These are phyloP conservation scores for Podaxis sp. DNA, from an alignment of 768 basidiomycete genomes.

Conservation along the genomic window DNA sequence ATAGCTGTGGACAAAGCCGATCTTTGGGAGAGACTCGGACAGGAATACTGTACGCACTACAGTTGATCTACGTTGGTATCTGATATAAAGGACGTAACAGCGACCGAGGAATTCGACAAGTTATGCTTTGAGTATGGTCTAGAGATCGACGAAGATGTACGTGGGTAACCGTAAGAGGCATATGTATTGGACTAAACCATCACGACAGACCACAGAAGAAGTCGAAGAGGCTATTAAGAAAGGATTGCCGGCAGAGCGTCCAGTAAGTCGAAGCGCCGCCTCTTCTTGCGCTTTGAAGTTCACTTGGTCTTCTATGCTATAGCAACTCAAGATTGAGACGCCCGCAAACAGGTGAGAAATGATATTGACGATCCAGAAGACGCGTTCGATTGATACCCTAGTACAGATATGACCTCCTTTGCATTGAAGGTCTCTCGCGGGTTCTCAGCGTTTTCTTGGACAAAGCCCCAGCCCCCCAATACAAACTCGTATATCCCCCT, in stretches of 20 bases:
- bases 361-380: neutral
- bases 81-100: conserved; percentile 39
- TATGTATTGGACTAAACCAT: conserved; percentile 4
- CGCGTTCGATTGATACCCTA: neutral
- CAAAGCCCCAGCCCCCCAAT: conserved; percentile 63
- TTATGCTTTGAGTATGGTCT: conserved; percentile 97
- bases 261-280: conserved; percentile 45
- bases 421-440: conserved; percentile 93
- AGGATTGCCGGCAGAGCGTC: conserved; percentile 81
- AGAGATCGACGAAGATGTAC: conserved; percentile 96
- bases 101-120: conserved; percentile 91
- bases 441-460: conserved; percentile 83
- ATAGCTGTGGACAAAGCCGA: conserved; percentile 94
- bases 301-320: conserved; percentile 9
- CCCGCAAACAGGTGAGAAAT: conserved; percentile 87
- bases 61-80: neutral
- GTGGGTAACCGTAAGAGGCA: conserved; percentile 26
- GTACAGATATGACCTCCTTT: conserved; percentile 91
- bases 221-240: conserved; percentile 81
- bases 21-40: conserved; percentile 84
- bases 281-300: conserved; percentile 3
- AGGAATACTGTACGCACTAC: conserved; percentile 64
- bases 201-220: conserved; percentile 78
- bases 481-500: conserved; percentile 70
- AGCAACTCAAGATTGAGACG: conserved; percentile 99